Evolutionary conservation across 2,329 filamentous ascomycete species (phyloP).

Genomic region (Drechslerella stenobrocha): DNA sequence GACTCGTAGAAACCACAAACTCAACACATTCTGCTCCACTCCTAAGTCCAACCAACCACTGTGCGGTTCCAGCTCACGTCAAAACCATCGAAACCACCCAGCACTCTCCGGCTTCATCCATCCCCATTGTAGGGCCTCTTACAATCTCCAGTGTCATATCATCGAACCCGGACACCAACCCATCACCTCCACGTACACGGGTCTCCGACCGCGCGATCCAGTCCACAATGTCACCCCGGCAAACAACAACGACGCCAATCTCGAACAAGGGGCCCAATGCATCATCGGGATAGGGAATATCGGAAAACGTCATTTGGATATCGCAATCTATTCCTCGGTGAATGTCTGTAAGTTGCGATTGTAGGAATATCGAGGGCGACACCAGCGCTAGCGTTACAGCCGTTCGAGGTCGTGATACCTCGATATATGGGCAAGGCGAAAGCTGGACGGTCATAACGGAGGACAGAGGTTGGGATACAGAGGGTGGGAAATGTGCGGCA

Average conservation of each 20-base stretch:
- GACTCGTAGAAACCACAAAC: constrained; percentile 4
- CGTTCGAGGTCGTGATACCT: neutral
- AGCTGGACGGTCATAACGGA: constrained; percentile 6
- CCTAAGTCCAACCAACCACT: neutral
- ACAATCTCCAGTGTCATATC: constrained; percentile 20
- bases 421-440: no score
- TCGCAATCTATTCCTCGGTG: constrained; percentile 15
- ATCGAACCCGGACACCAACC: neutral
- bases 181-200: no score
- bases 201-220: constrained; percentile 5
- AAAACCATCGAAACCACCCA: constrained; percentile 22
- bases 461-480: neutral
- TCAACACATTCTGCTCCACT: constrained; percentile 4
- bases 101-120: constrained; percentile 24
- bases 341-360: neutral
- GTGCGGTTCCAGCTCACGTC: neutral
- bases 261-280: constrained; percentile 8
- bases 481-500: no score
- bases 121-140: constrained; percentile 12
- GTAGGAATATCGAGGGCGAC: neutral
- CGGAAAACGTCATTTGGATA: constrained; percentile 23
- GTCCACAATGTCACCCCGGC: constrained; percentile 2
- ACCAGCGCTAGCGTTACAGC: constrained; percentile 1
- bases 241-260: constrained; percentile 9
- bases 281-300: constrained; percentile 15